Conservation (phyloP, 2,329 filamentous ascomycete genomes). For the Xylaria sp. region DNA sequence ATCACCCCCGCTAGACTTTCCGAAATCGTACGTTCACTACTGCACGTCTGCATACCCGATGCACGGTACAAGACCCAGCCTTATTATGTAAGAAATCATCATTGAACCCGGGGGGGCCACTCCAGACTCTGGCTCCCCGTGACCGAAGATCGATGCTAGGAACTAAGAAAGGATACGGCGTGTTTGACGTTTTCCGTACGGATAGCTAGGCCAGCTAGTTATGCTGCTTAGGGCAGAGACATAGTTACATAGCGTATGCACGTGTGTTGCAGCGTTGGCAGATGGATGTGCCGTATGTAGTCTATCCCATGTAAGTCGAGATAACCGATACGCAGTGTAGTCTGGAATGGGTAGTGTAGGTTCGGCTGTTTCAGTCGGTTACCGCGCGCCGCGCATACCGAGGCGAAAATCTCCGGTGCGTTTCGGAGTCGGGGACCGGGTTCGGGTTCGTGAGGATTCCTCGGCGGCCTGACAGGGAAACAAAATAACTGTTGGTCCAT, state of each 20-base stretch:
- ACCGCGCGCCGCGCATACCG: constrained; percentile 28
- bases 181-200: not conserved
- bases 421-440: constrained; percentile 18
- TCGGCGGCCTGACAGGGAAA: not conserved
- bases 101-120: not conserved
- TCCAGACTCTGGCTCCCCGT: not conserved
- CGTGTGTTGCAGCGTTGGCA: constrained; percentile 1
- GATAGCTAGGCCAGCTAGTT: not conserved
- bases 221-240: not conserved
- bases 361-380: constrained; percentile 28
- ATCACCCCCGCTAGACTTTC: not conserved
- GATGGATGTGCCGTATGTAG: not conserved
- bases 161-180: constrained; percentile 3
- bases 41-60: constrained; percentile 7
- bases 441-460: not conserved
- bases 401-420: constrained; percentile 16
- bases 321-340: not conserved
- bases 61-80: not conserved
- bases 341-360: not conserved
- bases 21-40: not conserved
- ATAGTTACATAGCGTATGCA: not conserved
- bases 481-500: not conserved
- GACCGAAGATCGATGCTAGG: constrained; percentile 15
- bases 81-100: constrained; percentile 7
- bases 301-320: not conserved